phyloP scores from a whole-genome alignment of 495 filamentous ascomycete species.

The Tuber melanosporum region DNA sequence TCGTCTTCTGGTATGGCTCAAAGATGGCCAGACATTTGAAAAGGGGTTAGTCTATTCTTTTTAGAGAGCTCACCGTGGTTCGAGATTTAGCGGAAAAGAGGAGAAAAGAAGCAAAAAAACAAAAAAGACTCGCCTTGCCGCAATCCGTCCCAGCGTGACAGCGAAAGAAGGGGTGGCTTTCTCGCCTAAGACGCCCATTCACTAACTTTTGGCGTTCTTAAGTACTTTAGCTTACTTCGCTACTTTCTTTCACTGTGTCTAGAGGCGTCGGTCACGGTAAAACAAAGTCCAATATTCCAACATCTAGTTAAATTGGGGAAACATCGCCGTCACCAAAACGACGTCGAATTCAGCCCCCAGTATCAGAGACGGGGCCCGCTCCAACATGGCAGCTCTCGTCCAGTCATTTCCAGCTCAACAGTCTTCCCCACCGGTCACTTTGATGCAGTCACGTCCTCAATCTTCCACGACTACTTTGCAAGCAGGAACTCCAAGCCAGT shows the following conservation, averaged over 20 bases:
- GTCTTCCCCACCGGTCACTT: slow-evolving; percentile 62
- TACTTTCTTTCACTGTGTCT: slow-evolving; percentile 16
- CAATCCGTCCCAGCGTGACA: slow-evolving; percentile 9
- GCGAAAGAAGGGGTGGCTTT: slow-evolving; percentile 5
- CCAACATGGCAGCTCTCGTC: slow-evolving; percentile 79
- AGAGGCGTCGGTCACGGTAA: slow-evolving; percentile 23
- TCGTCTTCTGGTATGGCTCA: no score
- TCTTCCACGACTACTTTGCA: slow-evolving; percentile 64
- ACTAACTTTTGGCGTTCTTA: slow-evolving; percentile 22
- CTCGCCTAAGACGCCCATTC: slow-evolving; percentile 24
- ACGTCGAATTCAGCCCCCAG: slow-evolving; percentile 27
- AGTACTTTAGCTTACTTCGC: slow-evolving; percentile 24
- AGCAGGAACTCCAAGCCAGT: slow-evolving; percentile 49
- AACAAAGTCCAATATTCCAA: slow-evolving; percentile 20
- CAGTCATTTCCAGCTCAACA: slow-evolving; percentile 77
- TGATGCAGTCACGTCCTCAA: slow-evolving; percentile 71
- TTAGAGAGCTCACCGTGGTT: slow-evolving; percentile 22
- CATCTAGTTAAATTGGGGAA: slow-evolving; percentile 17
- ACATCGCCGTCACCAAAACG: slow-evolving; percentile 28
- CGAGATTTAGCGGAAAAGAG: slow-evolving; percentile 7
- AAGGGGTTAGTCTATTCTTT: slow-evolving; percentile 41
- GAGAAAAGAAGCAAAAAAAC: slow-evolving; percentile 23
- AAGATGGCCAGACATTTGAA: no score
- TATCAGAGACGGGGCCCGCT: slow-evolving; percentile 34
- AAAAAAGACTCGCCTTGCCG: slow-evolving; percentile 14